Conservation (phyloP, 1,284 basidiomycete genomes). For the Athelia sp. region DNA sequence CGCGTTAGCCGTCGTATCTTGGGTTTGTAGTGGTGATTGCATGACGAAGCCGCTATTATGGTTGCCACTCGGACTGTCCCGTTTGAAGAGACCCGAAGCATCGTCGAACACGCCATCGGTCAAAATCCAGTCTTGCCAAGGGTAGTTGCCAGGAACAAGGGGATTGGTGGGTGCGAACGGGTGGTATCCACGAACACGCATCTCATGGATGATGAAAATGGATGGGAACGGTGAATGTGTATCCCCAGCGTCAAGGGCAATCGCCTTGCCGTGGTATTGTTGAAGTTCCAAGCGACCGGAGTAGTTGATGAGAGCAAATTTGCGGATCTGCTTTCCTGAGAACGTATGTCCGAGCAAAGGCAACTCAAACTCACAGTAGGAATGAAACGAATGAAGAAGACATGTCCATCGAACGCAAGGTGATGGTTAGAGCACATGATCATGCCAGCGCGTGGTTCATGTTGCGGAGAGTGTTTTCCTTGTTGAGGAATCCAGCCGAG, state of each 20-base stretch:
- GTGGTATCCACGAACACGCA: constrained; percentile 21
- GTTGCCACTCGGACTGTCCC: background rate
- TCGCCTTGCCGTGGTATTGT: constrained; percentile 19
- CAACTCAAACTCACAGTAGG: constrained; percentile 8
- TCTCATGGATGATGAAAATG: constrained; percentile 24
- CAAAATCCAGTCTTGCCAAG: constrained; percentile 11
- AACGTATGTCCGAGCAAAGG: background rate
- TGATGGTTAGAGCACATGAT: constrained; percentile 5
- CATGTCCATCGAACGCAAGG: constrained; percentile 2
- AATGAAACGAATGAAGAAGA: constrained; percentile 8
- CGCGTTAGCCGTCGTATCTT: background rate
- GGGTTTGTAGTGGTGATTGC: background rate
- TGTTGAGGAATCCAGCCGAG: constrained; percentile 4
- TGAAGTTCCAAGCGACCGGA: constrained; percentile 1
- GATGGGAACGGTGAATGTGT: constrained; percentile 20
- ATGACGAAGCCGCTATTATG: background rate
- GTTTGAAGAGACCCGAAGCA: background rate
- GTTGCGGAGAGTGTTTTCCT: background rate
- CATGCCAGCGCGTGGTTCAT: constrained; percentile 6
- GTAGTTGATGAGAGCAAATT: constrained; percentile 16
- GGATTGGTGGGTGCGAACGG: constrained; percentile 16
- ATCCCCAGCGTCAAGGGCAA: constrained; percentile 19
- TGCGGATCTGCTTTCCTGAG: constrained; percentile 9
- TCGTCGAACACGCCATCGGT: constrained; percentile 5
- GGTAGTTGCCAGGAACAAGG: constrained; percentile 5